These are phyloP conservation scores for Triglochin maritima DNA, from an alignment of 106 monocot species.

Conservation along the genomic window DNA sequence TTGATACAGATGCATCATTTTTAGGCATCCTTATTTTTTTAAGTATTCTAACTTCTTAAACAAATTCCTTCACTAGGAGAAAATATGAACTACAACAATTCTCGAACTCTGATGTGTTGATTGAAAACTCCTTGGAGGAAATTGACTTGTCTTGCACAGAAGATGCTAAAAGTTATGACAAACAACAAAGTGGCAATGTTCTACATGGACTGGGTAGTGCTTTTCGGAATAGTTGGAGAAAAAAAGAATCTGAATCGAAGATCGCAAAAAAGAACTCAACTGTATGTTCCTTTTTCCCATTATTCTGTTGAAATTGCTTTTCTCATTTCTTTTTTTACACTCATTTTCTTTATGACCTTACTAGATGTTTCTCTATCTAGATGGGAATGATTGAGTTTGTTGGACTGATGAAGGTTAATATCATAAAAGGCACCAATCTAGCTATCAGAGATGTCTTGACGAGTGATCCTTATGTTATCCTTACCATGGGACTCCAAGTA, in stretches of 20 bases:
- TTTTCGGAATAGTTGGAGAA: slow-evolving; percentile 74
- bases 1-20: not conserved
- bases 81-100: slow-evolving; percentile 85
- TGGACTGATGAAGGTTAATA: slow-evolving; percentile 72
- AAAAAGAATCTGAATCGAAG: slow-evolving; percentile 55
- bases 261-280: slow-evolving; percentile 32
- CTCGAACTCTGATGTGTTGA: slow-evolving; percentile 18
- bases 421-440: slow-evolving; percentile 68
- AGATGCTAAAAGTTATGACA: slow-evolving; percentile 31
- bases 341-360: not conserved
- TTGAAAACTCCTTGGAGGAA: not conserved
- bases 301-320: not conserved
- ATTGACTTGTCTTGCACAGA: not conserved
- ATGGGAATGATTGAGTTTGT: slow-evolving; percentile 93
- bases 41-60: slow-evolving; percentile 6
- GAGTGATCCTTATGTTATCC: slow-evolving; percentile 82
- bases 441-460: slow-evolving; percentile 67
- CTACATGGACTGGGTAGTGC: slow-evolving; percentile 34
- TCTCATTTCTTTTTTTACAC: not conserved
- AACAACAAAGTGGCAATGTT: slow-evolving; percentile 44
- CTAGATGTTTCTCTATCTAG: slow-evolving; percentile 20
- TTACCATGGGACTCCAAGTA: slow-evolving; percentile 78
- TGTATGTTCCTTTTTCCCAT: slow-evolving; percentile 16
- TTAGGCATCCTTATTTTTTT: not conserved
- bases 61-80: slow-evolving; percentile 35